A percentile compares a stretch with the other conserved stretches of the same genome.
These are phyloP conservation scores for Colletotrichum trifolii DNA, from an alignment of 2,329 filamentous ascomycete genomes.

Conservation along the genomic window DNA sequence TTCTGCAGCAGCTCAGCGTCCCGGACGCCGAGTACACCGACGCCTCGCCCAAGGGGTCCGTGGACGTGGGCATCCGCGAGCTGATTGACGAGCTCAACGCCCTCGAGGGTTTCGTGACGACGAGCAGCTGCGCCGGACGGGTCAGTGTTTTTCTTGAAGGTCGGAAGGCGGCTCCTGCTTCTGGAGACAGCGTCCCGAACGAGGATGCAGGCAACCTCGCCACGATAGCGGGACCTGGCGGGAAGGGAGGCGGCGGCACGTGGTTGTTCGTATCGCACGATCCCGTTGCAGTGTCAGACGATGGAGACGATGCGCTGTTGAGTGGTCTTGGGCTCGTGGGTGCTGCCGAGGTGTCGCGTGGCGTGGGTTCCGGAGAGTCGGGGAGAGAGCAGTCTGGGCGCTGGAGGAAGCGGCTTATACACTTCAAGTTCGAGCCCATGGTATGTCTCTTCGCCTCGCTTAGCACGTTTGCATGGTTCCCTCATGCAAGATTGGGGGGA, in stretches of 20 bases:
- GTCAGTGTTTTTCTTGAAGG: constrained; percentile 92
- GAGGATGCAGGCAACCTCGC: constrained; percentile 36
- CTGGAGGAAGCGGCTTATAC: constrained; percentile 66
- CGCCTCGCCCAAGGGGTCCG: constrained; percentile 86
- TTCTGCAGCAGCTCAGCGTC: constrained; percentile 75
- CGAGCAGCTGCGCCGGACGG: constrained; percentile 90
- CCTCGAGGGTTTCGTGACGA: constrained; percentile 83
- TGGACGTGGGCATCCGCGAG: constrained; percentile 81
- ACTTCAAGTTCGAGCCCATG: constrained; percentile 96
- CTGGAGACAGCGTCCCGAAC: background rate
- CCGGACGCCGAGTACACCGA: constrained; percentile 81
- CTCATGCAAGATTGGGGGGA: background rate
- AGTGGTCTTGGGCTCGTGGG: constrained; percentile 52
- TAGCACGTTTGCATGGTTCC: background rate
- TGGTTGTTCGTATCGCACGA: constrained; percentile 94
- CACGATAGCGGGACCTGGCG: constrained; percentile 72
- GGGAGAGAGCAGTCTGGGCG: constrained; percentile 36
- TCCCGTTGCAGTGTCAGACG: constrained; percentile 58
- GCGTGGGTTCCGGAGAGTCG: constrained; percentile 15
- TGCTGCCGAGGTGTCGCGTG: constrained; percentile 37
- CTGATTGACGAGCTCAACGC: constrained; percentile 84
- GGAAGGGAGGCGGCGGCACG: constrained; percentile 84
- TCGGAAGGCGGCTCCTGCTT: constrained; percentile 51
- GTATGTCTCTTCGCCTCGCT: constrained; percentile 60
- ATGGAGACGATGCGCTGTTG: constrained; percentile 37